Conservation (phyloP, 345 rosid genomes). For the Schrenkiella parvula region DNA sequence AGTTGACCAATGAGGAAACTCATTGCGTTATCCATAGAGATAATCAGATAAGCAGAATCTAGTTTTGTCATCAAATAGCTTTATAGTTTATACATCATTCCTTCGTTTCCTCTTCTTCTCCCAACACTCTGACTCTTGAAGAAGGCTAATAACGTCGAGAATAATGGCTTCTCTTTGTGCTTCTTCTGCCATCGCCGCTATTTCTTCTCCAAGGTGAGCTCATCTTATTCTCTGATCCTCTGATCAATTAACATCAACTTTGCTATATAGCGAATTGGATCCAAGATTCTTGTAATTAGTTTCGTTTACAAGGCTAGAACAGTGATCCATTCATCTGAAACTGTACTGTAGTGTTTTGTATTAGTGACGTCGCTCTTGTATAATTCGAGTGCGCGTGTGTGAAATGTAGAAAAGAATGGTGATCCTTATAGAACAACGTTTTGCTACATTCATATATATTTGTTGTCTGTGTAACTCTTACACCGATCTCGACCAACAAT, state of each 20-base stretch:
- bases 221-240: background rate
- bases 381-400: background rate
- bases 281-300: background rate
- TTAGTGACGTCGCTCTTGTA: background rate
- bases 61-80: conserved; percentile 19
- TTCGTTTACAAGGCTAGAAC: background rate
- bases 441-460: background rate
- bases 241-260: background rate
- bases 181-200: conserved; percentile 78
- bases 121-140: conserved; percentile 30
- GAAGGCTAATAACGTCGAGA: conserved; percentile 12
- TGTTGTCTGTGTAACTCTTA: background rate
- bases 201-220: conserved; percentile 69
- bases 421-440: background rate
- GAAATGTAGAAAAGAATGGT: background rate
- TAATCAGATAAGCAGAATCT: conserved; percentile 34
- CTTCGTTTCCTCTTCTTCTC: conserved; percentile 12
- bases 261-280: background rate
- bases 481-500: background rate
- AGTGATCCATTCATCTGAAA: background rate
- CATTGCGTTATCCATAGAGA: conserved; percentile 31
- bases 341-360: background rate
- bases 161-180: conserved; percentile 89
- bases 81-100: conserved; percentile 20
- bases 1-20: conserved; percentile 31